Percentiles rank a stretch among this genome's conserved stretches.
Evolutionary conservation across 495 filamentous ascomycete genomes (phyloP).

Genomic region (Aspergillus conjunctus): DNA sequence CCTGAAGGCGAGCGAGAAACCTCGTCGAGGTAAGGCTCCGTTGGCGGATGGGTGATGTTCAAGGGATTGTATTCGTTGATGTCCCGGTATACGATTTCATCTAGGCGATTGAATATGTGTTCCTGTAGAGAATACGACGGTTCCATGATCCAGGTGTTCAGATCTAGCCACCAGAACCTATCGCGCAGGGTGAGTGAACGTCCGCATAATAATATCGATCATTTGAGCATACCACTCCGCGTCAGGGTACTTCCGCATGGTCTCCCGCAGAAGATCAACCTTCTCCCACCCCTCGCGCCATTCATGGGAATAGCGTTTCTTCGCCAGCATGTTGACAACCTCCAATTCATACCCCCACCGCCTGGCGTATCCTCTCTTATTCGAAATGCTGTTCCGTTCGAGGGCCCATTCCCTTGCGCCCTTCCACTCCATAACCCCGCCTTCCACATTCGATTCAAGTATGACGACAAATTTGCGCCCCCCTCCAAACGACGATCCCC

Average conservation of each 20-base stretch:
- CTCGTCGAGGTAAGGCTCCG: constrained; percentile 72
- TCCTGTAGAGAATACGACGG: constrained; percentile 84
- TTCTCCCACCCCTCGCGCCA: constrained; percentile 99
- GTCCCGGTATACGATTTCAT: constrained; percentile 81
- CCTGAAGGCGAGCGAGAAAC: constrained; percentile 69
- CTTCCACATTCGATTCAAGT: constrained; percentile 88
- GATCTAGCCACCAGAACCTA: constrained; percentile 99
- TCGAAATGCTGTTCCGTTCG: constrained; percentile 91
- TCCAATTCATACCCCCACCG: constrained; percentile 96
- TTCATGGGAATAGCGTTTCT: constrained; percentile 98
- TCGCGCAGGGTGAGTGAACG: not conserved
- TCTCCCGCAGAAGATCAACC: constrained; percentile 89
- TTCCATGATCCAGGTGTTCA: constrained; percentile 98
- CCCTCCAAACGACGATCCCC: constrained; percentile 68
- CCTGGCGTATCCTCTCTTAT: constrained; percentile 85
- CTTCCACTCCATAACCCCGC: constrained; percentile 99
- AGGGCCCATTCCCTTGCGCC: constrained; percentile 97
- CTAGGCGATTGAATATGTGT: constrained; percentile 84
- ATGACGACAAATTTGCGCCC: constrained; percentile 94
- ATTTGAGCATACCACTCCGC: constrained; percentile 79
- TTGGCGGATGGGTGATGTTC: constrained; percentile 84
- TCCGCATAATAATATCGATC: not conserved
- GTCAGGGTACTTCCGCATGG: constrained; percentile 89
- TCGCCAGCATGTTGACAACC: constrained; percentile 95
- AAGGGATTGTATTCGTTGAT: constrained; percentile 96